Base-by-base conservation (phyloP, 2,329 filamentous ascomycete species). In the Clonostachys byssicola region DNA sequence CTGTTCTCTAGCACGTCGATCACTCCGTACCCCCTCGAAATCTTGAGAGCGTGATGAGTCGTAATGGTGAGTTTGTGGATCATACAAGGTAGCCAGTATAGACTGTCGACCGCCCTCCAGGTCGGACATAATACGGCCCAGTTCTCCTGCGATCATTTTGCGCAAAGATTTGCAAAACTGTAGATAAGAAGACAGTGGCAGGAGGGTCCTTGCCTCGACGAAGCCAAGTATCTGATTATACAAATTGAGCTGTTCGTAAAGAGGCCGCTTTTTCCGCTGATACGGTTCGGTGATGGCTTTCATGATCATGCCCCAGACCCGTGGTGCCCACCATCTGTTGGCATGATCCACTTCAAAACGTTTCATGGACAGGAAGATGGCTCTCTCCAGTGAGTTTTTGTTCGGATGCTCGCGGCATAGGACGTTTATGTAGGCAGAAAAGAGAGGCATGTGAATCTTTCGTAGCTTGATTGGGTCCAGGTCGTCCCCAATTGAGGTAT, bases 371-470 rank as follows among this genome's bases (percentile, higher is more conserved):
- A 68, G 47, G 10, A 52, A 53, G 42, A 68, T 60, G 13, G 60
- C 62, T n/a, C 63, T 59, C 45, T 56, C 48, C 45, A 68, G 49
- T 33, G 43, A 20, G 10, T 20, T 33, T 14, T 16, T 33, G 12
- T 46, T 34, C 14, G 42, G 13, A 16, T n/a, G 8, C 23, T 30
- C 23, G 4, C 23, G 33, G 34, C 23, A 44, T 14, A 47, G 9
- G 42, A 39, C 52, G 30, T 60, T 54, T 12, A 85, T 67, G 55
- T 78, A 83, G 4, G 78, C 74, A 7, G 65, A 63, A 48, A 85
- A 73, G 2, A 75, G 48, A 2, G 56, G 50, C n/a, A 61, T 52
- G 2, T 57, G 58, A 6, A 66, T 53, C 12, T 46, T 40, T 34
- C 49, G 58, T 10, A 69, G 42, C 12, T 42, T 42, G 7, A 52